Conservation (phyloP, 768 basidiomycete genomes). For the Steccherinum ochraceum region DNA sequence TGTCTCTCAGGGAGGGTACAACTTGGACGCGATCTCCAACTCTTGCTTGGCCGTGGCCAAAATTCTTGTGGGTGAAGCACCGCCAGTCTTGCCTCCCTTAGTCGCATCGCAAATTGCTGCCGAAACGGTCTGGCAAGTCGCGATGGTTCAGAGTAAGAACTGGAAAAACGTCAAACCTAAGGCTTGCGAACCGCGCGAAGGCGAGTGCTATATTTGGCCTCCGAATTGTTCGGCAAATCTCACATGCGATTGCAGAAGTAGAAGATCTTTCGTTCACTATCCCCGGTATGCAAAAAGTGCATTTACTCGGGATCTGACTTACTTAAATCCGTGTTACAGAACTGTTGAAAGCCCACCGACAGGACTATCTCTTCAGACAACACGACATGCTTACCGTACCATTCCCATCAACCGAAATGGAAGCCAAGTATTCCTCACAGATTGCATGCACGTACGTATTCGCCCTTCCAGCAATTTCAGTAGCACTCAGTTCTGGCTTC, state of each 20-base stretch:
- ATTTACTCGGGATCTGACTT: no score
- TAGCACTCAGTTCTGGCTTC: no score
- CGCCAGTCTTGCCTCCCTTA: constrained; percentile 66
- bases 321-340: no score
- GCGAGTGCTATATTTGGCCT: constrained; percentile 29
- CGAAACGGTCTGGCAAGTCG: constrained; percentile 86
- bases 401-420: constrained; percentile 56
- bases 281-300: constrained; percentile 55
- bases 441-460: constrained; percentile 85
- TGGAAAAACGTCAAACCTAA: constrained; percentile 88
- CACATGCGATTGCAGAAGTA: constrained; percentile 36
- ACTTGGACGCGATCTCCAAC: constrained; percentile 78
- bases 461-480: no score
- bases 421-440: constrained; percentile 72
- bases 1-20: constrained; percentile 91
- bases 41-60: constrained; percentile 85
- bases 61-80: constrained; percentile 86
- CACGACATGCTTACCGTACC: constrained; percentile 81
- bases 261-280: constrained; percentile 61
- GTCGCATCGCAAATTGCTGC: constrained; percentile 76
- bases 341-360: constrained; percentile 85
- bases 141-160: constrained; percentile 79
- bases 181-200: constrained; percentile 75
- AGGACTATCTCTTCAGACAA: constrained; percentile 69
- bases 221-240: not conserved